Percentiles rank a stretch among this genome's conserved stretches.
Evolutionary conservation across 345 rosid genomes (phyloP).

Genomic region (Brassica rapa): DNA sequence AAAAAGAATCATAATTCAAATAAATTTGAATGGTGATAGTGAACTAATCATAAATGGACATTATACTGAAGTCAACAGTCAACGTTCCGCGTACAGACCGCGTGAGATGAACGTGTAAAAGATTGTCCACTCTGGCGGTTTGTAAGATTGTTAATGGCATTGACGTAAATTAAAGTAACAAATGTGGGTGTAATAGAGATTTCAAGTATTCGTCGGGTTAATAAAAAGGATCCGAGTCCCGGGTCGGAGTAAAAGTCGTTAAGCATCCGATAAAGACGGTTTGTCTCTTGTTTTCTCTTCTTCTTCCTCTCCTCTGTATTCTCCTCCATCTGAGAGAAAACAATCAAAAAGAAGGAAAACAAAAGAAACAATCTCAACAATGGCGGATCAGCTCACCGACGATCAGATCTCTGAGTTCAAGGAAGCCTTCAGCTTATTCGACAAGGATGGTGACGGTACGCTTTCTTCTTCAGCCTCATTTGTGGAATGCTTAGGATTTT

Average conservation of each 20-base stretch:
- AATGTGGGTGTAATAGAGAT: conserved; percentile 1
- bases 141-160: background rate
- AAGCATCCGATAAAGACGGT: conserved; percentile 34
- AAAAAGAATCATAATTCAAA: no score
- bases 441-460: conserved; percentile 2
- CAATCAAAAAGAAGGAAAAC: background rate
- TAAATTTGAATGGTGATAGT: no score
- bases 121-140: conserved; percentile 15
- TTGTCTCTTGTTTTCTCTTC: conserved; percentile 26
- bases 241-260: conserved; percentile 26
- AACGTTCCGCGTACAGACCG: conserved; percentile 56
- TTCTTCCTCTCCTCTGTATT: conserved; percentile 3
- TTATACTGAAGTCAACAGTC: background rate
- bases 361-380: background rate
- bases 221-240: background rate
- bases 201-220: background rate
- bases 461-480: background rate
- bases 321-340: conserved; percentile 22
- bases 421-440: conserved; percentile 5
- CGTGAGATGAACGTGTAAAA: conserved; percentile 40
- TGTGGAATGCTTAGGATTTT: background rate
- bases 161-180: background rate
- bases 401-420: conserved; percentile 6
- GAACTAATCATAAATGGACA: no score
- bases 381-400: conserved; percentile 7